Conservation (phyloP, 306 rosid genomes). For the Gastrolobium bilobum region DNA sequence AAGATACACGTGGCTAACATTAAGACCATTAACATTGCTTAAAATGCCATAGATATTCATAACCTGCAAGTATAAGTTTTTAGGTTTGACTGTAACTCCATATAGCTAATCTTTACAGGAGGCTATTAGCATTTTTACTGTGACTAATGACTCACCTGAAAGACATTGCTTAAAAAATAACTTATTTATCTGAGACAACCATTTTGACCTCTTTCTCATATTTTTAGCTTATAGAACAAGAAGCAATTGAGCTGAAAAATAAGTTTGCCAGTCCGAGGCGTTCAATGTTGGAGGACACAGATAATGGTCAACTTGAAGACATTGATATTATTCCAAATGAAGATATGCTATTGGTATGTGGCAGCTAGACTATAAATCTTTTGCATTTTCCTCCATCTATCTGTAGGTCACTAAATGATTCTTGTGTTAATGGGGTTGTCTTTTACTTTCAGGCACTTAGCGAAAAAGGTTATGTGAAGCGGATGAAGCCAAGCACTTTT, state of each 20-base stretch:
- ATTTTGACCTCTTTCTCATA: constrained; percentile 36
- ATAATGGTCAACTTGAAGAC: constrained; percentile 93
- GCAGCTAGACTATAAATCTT: constrained; percentile 30
- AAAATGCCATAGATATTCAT: constrained; percentile 1
- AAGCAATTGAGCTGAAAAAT: constrained; percentile 87
- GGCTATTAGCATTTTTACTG: background rate
- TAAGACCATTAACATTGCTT: background rate
- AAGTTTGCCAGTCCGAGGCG: constrained; percentile 87
- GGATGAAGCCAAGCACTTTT: constrained; percentile 93
- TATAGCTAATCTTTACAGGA: background rate
- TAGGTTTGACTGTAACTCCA: constrained; percentile 8
- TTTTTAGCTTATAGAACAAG: constrained; percentile 80
- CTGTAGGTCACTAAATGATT: constrained; percentile 23
- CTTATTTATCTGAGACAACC: constrained; percentile 9
- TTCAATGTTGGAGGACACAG: constrained; percentile 83
- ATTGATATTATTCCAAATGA: constrained; percentile 98
- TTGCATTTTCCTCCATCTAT: background rate
- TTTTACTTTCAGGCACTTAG: constrained; percentile 77
- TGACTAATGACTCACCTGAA: background rate
- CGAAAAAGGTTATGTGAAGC: constrained; percentile 95
- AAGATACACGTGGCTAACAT: background rate
- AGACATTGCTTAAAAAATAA: background rate
- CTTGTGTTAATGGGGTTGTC: constrained; percentile 24
- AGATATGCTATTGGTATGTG: constrained; percentile 86
- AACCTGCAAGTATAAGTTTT: constrained; percentile 9